Evolutionary conservation across 2,329 filamentous ascomycete genomes (phyloP).

Genomic region (Myriosclerotinia curreyana): DNA sequence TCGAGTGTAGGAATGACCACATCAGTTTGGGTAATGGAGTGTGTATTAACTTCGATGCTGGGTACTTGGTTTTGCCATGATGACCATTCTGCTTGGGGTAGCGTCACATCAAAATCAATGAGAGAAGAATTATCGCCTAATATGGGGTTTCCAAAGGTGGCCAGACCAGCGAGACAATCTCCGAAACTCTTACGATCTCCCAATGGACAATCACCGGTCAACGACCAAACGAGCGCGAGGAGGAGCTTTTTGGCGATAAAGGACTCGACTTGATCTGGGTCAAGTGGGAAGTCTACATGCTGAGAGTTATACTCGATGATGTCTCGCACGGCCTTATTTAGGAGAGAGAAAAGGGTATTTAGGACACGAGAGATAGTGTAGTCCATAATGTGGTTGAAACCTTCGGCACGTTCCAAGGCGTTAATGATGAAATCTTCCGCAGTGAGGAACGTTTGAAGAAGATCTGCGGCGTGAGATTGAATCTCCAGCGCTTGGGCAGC

Average conservation of each 20-base stretch:
- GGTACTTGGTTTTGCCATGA: slow-evolving; percentile 95
- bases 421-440: slow-evolving; percentile 78
- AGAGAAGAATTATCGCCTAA: slow-evolving; percentile 76
- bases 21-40: slow-evolving; percentile 96
- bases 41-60: slow-evolving; percentile 93
- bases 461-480: slow-evolving; percentile 74
- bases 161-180: slow-evolving; percentile 75
- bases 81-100: slow-evolving; percentile 85
- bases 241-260: slow-evolving; percentile 94
- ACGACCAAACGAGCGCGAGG: slow-evolving; percentile 88
- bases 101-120: slow-evolving; percentile 89
- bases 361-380: slow-evolving; percentile 89
- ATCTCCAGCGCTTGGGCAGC: slow-evolving; percentile 75
- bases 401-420: slow-evolving; percentile 70
- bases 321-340: slow-evolving; percentile 91
- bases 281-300: slow-evolving; percentile 89
- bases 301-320: slow-evolving; percentile 95
- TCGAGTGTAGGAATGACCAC: slow-evolving; percentile 97
- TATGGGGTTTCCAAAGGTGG: slow-evolving; percentile 80
- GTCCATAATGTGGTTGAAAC: slow-evolving; percentile 96
- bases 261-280: slow-evolving; percentile 82
- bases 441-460: slow-evolving; percentile 72
- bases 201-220: slow-evolving; percentile 92
- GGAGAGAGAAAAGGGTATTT: slow-evolving; percentile 87
- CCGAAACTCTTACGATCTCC: slow-evolving; percentile 85